Evolutionary conservation across 2,329 filamentous ascomycete genomes (phyloP).

Genomic region (Colletotrichum agaves): DNA sequence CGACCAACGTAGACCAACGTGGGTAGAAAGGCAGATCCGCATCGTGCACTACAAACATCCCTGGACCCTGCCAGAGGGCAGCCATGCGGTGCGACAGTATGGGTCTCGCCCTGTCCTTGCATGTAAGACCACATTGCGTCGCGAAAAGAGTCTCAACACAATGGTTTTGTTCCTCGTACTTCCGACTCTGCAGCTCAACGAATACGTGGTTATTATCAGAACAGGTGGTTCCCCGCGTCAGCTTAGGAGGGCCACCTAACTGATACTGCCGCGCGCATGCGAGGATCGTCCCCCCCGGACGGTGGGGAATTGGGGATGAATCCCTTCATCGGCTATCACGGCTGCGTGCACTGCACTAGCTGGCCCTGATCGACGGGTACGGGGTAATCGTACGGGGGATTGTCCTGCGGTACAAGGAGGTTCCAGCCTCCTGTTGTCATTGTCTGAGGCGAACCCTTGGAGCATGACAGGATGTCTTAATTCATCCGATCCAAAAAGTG

Average conservation of each 20-base stretch:
- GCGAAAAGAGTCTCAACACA: slow-evolving; percentile 15
- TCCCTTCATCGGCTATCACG: background rate
- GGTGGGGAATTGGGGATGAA: slow-evolving; percentile 6
- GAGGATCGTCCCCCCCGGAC: background rate
- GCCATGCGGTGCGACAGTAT: background rate
- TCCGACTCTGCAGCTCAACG: slow-evolving; percentile 27
- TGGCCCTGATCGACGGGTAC: slow-evolving; percentile 21
- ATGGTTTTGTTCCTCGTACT: slow-evolving; percentile 17
- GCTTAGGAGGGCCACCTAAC: background rate
- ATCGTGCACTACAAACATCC: background rate
- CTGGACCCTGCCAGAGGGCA: slow-evolving; percentile 19
- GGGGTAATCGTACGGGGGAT: background rate
- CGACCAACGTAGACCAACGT: too few species aligned
- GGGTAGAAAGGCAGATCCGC: slow-evolving; percentile 14
- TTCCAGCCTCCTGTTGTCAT: background rate
- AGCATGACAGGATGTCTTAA: slow-evolving; percentile 5
- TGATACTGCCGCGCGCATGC: background rate
- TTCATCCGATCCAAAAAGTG: slow-evolving; percentile 14
- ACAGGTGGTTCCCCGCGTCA: background rate
- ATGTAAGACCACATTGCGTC: slow-evolving; percentile 19
- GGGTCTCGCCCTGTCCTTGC: slow-evolving; percentile 24
- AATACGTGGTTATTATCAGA: background rate
- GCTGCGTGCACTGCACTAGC: background rate
- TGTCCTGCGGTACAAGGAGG: background rate
- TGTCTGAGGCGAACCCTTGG: background rate